These are phyloP conservation scores for Coemansia sp. DNA, from an alignment of 192 early-diverging fungal species.

Conservation along the genomic window DNA sequence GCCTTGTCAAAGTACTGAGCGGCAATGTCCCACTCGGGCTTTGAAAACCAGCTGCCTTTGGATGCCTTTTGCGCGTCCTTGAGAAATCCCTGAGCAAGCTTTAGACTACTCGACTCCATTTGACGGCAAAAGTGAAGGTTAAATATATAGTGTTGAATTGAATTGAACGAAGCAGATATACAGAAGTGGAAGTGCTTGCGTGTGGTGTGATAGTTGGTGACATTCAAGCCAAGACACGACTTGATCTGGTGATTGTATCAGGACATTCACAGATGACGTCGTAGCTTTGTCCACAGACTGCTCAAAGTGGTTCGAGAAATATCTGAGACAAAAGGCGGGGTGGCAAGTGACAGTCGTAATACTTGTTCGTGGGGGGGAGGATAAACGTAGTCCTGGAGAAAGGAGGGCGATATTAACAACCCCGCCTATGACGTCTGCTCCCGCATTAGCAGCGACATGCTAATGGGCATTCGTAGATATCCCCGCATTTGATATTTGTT, in stretches of 20 bases:
- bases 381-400: not conserved
- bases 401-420: not conserved
- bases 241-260: conserved; percentile 8
- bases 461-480: not conserved
- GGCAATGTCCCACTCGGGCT: conserved; percentile 53
- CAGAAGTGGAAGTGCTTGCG: not conserved
- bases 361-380: not conserved
- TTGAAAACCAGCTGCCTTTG: conserved; percentile 52
- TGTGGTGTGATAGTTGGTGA: not conserved
- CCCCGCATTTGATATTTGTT: not conserved
- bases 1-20: conserved; percentile 52
- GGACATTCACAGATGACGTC: not conserved
- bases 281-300: not conserved
- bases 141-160: not conserved
- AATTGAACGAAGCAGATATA: not conserved
- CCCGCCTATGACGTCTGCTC: not conserved
- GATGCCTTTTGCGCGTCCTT: conserved; percentile 56
- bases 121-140: not conserved
- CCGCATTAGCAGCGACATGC: not conserved
- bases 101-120: conserved; percentile 40
- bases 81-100: conserved; percentile 37
- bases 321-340: not conserved
- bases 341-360: not conserved
- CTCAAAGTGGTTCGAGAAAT: not conserved
- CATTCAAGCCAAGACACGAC: not conserved